Conservation (phyloP, 2,329 filamentous ascomycete species). For the Coleophoma cylindrospora region DNA sequence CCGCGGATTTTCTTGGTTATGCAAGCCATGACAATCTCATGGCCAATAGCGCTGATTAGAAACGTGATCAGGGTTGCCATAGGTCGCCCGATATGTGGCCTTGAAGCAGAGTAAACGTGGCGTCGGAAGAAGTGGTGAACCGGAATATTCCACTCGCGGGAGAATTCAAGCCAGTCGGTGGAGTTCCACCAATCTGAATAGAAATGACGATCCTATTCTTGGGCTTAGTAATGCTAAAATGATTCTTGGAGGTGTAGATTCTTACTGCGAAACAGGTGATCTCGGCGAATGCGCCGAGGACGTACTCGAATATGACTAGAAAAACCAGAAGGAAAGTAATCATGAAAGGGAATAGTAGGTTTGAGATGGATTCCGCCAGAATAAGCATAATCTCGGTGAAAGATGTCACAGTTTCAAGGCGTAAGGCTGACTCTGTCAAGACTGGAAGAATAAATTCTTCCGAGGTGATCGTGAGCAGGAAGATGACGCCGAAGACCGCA, state of each 20-base stretch:
- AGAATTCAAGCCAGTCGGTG: slow-evolving; percentile 93
- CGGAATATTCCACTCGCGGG: slow-evolving; percentile 94
- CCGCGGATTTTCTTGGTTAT: slow-evolving; percentile 96
- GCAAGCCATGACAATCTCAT: slow-evolving; percentile 95
- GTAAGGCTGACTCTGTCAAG: slow-evolving; percentile 61
- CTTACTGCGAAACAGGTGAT: slow-evolving; percentile 55
- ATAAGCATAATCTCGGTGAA: slow-evolving; percentile 68
- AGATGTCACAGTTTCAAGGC: slow-evolving; percentile 39
- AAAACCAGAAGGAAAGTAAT: slow-evolving; percentile 92
- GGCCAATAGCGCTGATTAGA: slow-evolving; percentile 79
- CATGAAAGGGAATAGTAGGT: slow-evolving; percentile 96
- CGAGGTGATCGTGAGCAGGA: slow-evolving; percentile 82
- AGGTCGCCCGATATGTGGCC: slow-evolving; percentile 68
- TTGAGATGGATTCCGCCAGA: slow-evolving; percentile 82
- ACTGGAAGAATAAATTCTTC: slow-evolving; percentile 96
- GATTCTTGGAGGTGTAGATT: not conserved
- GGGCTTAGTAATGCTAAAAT: not conserved
- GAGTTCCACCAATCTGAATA: slow-evolving; percentile 77
- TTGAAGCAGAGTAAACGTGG: slow-evolving; percentile 85
- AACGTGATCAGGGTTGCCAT: slow-evolving; percentile 88
- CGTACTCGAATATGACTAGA: slow-evolving; percentile 96
- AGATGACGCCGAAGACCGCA: slow-evolving; percentile 94
- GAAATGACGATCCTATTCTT: slow-evolving; percentile 70
- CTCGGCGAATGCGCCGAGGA: slow-evolving; percentile 90
- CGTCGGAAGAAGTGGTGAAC: slow-evolving; percentile 93